Percentiles rank a stretch among this genome's conserved stretches.
phyloP scores from a whole-genome alignment of 257 asterid genomes.

The Lavandula angustifolia region DNA sequence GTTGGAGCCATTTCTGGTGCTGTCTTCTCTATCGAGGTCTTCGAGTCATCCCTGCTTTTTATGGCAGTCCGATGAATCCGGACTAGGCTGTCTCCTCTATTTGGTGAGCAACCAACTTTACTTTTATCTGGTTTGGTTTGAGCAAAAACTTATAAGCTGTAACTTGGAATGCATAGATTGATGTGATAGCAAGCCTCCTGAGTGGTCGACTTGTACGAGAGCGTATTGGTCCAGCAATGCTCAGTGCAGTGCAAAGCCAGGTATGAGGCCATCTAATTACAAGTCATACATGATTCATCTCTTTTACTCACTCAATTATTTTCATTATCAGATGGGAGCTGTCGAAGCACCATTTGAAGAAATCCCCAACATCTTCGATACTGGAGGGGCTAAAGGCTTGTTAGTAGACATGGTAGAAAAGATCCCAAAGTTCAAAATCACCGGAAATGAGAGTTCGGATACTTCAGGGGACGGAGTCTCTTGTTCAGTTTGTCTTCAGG shows the following conservation, averaged over 20 bases:
- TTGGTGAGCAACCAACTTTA: slow-evolving; percentile 59
- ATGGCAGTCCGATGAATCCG: slow-evolving; percentile 96
- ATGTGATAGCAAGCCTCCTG: slow-evolving; percentile 84
- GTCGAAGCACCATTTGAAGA: slow-evolving; percentile 80
- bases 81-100: slow-evolving; percentile 85
- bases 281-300: neutral
- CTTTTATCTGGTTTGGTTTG: neutral
- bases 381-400: slow-evolving; percentile 89
- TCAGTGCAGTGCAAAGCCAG: slow-evolving; percentile 99
- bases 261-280: slow-evolving; percentile 33
- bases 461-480: slow-evolving; percentile 79
- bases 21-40: slow-evolving; percentile 97
- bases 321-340: slow-evolving; percentile 82
- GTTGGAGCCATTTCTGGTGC: slow-evolving; percentile 99
- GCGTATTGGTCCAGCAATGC: slow-evolving; percentile 98
- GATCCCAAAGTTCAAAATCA: slow-evolving; percentile 74
- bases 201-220: slow-evolving; percentile 98
- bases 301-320: slow-evolving; percentile 14
- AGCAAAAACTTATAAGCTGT: neutral
- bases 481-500: slow-evolving; percentile 97
- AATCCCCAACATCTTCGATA: slow-evolving; percentile 77
- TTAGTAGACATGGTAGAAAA: slow-evolving; percentile 78
- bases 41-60: slow-evolving; percentile 72
- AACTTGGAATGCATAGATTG: slow-evolving; percentile 59
- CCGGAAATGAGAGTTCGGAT: slow-evolving; percentile 57